A percentile compares a stretch with the other conserved stretches of the same genome.
These are phyloP conservation scores for Actinidia arguta DNA, from an alignment of 179 eudicot species.

Conservation along the genomic window DNA sequence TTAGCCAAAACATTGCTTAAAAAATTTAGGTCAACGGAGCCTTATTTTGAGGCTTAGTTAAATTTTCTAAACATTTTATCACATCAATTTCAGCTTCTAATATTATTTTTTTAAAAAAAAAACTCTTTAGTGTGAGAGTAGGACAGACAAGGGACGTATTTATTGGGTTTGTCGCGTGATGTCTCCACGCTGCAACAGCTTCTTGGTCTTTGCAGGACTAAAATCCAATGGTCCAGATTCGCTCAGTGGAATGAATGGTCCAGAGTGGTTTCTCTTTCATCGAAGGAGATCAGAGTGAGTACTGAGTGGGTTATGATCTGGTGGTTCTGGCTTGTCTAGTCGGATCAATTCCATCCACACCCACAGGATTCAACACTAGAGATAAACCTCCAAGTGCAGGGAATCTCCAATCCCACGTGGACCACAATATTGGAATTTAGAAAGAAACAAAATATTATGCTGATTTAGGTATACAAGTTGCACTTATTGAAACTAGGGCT, in stretches of 20 bases:
- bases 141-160: neutral
- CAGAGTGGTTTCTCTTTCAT: neutral
- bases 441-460: no score
- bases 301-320: neutral
- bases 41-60: no score
- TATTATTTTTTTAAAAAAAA: no score
- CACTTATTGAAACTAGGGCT: no score
- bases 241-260: neutral
- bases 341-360: neutral
- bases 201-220: neutral
- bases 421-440: no score
- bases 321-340: neutral
- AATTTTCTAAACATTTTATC: no score
- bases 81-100: no score
- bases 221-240: slow-evolving; percentile 5
- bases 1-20: no score
- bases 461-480: no score
- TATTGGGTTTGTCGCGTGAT: slow-evolving; percentile 11
- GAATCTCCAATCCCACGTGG: neutral
- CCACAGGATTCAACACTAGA: slow-evolving; percentile 4
- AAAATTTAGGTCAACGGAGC: no score
- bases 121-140: neutral
- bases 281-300: neutral
- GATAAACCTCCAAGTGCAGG: neutral
- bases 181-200: neutral